Base-by-base conservation (phyloP, 371 early-diverging fungal species). In the Lichtheimia ornata region DNA sequence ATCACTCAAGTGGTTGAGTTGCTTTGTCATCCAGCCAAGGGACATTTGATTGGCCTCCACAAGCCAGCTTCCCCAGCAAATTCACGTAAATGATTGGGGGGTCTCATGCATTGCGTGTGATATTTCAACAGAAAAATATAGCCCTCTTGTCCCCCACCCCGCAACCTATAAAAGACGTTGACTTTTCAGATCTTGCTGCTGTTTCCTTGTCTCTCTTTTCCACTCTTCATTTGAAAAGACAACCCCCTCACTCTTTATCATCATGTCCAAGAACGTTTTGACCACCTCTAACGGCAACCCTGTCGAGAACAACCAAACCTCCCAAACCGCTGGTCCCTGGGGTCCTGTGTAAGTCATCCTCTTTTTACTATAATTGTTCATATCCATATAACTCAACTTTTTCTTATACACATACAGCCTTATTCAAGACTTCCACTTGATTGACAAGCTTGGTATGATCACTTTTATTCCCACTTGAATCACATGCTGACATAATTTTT, bases 401-500 rank as follows among this genome's bases (percentile, higher is more conserved):
- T 41, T n/a, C 22, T 22, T 22, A 22, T 22, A 22, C 20, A 22
- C 30, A 63, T 30, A 22, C 30, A 63, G 63, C 40, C 71, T 76
- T 28, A 27, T 92, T 47, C 88, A 90, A 68, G 93, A 92, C 65
- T 88, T 89, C 59, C 85, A 88, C 56, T 77, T 89, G 44, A 82
- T 90, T 62, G 91, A 92, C 67, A 92, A 92, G 73, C 76, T 91
- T n/a, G 68, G 60, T 59, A 47, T 17, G 11, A 22, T 22, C 5
- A n/a, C 47, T 5, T 22, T 47, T 5, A 9, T 18, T 47, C 5
- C 14, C 41, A 53, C 3, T 53, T 9, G 0, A 56, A 9, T 56
- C 0, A 15, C 44, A 35, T 35, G 35, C 35, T 35, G 35, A 35
- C 11, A 12, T 25, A n/a, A 9, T 14, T 13, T 12, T 43, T 30